A percentile compares a stretch with the other conserved stretches of the same genome.
phyloP scores from a whole-genome alignment of 176 grass and related monocot genomes.

The Oryza australiensis region DNA sequence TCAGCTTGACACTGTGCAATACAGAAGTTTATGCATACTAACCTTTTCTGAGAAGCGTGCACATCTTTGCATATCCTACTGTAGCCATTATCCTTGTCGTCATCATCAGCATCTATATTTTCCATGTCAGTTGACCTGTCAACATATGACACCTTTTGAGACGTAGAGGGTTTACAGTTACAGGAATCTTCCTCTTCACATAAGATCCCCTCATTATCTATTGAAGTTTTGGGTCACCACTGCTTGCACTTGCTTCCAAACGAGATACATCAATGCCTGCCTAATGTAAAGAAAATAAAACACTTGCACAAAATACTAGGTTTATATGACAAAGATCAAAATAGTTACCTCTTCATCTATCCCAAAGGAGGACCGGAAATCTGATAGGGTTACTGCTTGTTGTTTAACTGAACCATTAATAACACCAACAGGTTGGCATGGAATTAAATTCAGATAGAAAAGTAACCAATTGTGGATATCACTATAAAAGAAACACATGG shows the following conservation, averaged over 20 bases:
- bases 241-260: constrained; percentile 30
- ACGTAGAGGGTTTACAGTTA: constrained; percentile 31
- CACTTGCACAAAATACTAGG: constrained; percentile 29
- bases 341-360: constrained; percentile 47
- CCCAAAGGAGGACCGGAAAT: constrained; percentile 47
- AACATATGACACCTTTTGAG: constrained; percentile 43
- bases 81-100: constrained; percentile 13
- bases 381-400: constrained; percentile 42
- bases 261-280: constrained; percentile 47
- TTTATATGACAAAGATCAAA: constrained; percentile 29
- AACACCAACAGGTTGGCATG: constrained; percentile 46
- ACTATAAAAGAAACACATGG: constrained; percentile 13
- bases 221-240: constrained; percentile 25
- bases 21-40: constrained; percentile 28
- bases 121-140: constrained; percentile 38
- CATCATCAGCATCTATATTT: constrained; percentile 38
- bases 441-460: constrained; percentile 19
- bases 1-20: background rate
- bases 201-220: constrained; percentile 37
- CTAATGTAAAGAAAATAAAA: constrained; percentile 65
- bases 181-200: constrained; percentile 40
- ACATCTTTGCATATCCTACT: constrained; percentile 24
- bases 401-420: constrained; percentile 28
- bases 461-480: constrained; percentile 4
- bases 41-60: constrained; percentile 60